Evolutionary conservation across 2,329 filamentous ascomycete genomes (phyloP).

Genomic region (Venturia carpophila): DNA sequence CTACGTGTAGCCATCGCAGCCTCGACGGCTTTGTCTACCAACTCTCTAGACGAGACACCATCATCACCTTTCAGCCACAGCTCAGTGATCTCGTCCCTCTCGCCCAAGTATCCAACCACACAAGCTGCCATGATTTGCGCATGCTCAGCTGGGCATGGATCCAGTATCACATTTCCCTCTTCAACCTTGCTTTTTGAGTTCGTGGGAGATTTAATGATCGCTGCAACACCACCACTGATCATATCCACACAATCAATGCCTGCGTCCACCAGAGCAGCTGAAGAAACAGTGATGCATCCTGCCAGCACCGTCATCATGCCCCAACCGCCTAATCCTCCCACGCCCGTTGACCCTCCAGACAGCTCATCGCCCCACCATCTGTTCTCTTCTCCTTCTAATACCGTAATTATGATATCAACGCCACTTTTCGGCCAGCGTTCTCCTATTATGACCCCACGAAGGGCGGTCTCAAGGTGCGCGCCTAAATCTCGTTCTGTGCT

Average conservation of each 20-base stretch:
- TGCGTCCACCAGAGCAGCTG: conserved; percentile 86
- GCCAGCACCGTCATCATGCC: conserved; percentile 86
- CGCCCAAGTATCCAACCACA: conserved; percentile 81
- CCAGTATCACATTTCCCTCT: conserved; percentile 49
- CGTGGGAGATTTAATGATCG: conserved; percentile 46
- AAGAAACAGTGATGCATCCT: conserved; percentile 87
- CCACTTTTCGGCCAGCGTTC: conserved; percentile 98
- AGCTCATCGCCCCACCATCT: conserved; percentile 52
- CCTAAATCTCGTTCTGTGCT: conserved; percentile 80
- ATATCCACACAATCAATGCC: conserved; percentile 94
- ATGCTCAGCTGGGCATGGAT: conserved; percentile 78
- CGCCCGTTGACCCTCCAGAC: conserved; percentile 40
- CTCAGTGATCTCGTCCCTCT: conserved; percentile 84
- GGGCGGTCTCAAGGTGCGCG: conserved; percentile 81
- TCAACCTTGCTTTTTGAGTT: conserved; percentile 27
- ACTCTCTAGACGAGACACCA: conserved; percentile 36
- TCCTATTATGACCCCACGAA: conserved; percentile 82
- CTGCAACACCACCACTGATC: conserved; percentile 81
- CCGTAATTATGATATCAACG: conserved; percentile 87
- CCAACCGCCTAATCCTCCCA: conserved; percentile 49
- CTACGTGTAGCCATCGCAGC: conserved; percentile 52
- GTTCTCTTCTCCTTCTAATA: conserved; percentile 89
- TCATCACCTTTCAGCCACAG: conserved; percentile 82
- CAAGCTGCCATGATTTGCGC: conserved; percentile 70
- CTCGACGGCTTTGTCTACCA: conserved; percentile 57